Evolutionary conservation across 140 eudicot species (phyloP).

Genomic region (Anethum foeniculum): DNA sequence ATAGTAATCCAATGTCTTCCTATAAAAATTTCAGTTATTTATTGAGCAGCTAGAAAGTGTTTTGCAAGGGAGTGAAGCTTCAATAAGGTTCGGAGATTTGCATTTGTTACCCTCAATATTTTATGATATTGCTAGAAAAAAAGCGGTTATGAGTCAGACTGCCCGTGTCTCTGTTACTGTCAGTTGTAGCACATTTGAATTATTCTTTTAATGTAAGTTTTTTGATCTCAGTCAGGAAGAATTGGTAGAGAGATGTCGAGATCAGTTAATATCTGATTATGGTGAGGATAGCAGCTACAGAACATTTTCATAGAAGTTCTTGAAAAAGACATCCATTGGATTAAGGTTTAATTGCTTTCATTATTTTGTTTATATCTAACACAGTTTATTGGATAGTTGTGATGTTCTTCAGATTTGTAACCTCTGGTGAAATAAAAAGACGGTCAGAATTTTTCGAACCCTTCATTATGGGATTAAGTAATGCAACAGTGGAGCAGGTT

Average conservation of each 20-base stretch:
- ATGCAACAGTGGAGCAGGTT: constrained; percentile 87
- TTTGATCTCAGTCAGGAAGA: constrained; percentile 59
- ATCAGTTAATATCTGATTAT: constrained; percentile 78
- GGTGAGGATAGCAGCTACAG: constrained; percentile 43
- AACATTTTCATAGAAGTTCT: neutral
- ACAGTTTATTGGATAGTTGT: constrained; percentile 40
- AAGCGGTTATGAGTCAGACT: constrained; percentile 9
- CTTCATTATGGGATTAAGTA: constrained; percentile 69
- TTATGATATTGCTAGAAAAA: neutral
- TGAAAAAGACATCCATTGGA: constrained; percentile 4
- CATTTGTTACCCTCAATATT: neutral
- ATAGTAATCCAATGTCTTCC: constrained; percentile 9
- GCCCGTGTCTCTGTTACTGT: neutral
- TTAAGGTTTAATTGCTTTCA: neutral
- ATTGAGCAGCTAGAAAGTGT: constrained; percentile 89
- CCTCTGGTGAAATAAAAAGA: constrained; percentile 74
- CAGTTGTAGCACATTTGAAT: neutral
- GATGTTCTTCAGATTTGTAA: constrained; percentile 85
- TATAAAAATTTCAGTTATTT: constrained; percentile 47
- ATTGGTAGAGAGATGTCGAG: constrained; percentile 70
- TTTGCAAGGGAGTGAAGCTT: constrained; percentile 49
- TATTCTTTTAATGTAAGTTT: neutral
- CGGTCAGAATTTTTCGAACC: constrained; percentile 91
- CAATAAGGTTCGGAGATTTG: constrained; percentile 45
- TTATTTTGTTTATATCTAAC: constrained; percentile 15